phyloP scores from a whole-genome alignment of 768 basidiomycete genomes.

The Termitomyces sp. region DNA sequence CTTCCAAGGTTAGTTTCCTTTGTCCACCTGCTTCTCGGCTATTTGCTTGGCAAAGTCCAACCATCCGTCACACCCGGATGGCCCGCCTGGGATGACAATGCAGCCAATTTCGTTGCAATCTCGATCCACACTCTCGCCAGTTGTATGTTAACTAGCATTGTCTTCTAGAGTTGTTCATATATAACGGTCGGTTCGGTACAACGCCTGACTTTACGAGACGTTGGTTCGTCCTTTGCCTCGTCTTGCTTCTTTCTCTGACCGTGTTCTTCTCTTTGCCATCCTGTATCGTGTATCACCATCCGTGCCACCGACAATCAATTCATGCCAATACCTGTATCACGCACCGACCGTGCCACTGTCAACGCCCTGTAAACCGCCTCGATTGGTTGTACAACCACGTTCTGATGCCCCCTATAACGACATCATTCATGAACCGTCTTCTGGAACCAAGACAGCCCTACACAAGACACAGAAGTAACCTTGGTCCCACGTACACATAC shows the following conservation, averaged over 20 bases:
- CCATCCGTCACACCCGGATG: background rate
- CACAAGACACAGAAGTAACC: constrained; percentile 46
- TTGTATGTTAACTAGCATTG: constrained; percentile 25
- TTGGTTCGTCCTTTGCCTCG: constrained; percentile 23
- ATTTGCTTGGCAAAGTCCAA: background rate
- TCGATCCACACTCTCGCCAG: constrained; percentile 16
- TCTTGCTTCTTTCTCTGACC: constrained; percentile 27
- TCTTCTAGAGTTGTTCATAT: constrained; percentile 26
- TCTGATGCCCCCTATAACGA: constrained; percentile 15
- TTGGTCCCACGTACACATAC: constrained; percentile 21
- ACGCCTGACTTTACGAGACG: constrained; percentile 16
- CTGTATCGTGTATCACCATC: constrained; percentile 14
- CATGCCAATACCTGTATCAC: constrained; percentile 7
- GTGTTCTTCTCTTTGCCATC: constrained; percentile 14
- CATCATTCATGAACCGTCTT: constrained; percentile 37
- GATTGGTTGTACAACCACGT: constrained; percentile 6
- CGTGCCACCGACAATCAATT: constrained; percentile 14
- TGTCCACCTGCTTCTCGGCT: constrained; percentile 11
- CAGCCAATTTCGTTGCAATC: constrained; percentile 16
- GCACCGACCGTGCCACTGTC: constrained; percentile 8
- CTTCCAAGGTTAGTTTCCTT: constrained; percentile 42
- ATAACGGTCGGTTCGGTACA: constrained; percentile 21
- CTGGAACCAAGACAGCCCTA: constrained; percentile 34
- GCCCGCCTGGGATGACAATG: constrained; percentile 20
- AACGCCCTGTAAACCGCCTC: constrained; percentile 10